Evolutionary conservation across 768 basidiomycete species (phyloP).

Genomic region (Boletellus emodensis): DNA sequence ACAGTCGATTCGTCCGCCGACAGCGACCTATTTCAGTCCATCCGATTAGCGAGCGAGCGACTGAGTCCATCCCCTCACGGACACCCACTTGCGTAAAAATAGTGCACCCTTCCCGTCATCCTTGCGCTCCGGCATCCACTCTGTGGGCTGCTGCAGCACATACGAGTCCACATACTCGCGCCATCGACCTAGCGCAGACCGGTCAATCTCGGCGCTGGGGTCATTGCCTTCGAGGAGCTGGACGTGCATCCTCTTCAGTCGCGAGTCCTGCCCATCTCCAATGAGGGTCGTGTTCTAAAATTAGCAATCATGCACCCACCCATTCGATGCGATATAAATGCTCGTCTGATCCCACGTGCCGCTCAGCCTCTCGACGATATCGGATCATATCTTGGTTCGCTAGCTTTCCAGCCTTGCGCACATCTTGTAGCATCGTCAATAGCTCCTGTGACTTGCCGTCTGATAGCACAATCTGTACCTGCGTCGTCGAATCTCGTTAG

Average conservation of each 20-base stretch:
- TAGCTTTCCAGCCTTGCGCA: constrained; percentile 49
- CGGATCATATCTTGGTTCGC: constrained; percentile 65
- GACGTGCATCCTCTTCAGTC: constrained; percentile 52
- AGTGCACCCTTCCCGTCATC: constrained; percentile 35
- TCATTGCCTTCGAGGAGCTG: constrained; percentile 60
- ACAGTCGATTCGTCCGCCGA: constrained; percentile 30
- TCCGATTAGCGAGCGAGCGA: constrained; percentile 19
- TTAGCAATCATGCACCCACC: constrained; percentile 43
- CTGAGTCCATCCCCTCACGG: constrained; percentile 5
- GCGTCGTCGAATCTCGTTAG: constrained; percentile 11
- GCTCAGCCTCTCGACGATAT: constrained; percentile 78
- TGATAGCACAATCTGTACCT: constrained; percentile 84
- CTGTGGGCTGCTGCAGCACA: constrained; percentile 65
- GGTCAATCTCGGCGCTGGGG: constrained; percentile 57
- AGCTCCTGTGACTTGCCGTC: constrained; percentile 88
- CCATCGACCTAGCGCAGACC: constrained; percentile 55
- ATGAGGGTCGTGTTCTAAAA: constrained; percentile 6
- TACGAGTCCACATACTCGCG: constrained; percentile 71
- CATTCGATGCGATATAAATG: constrained; percentile 77
- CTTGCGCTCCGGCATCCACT: constrained; percentile 53
- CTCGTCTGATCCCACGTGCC: constrained; percentile 68
- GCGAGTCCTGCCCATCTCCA: constrained; percentile 44
- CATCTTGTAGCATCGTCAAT: constrained; percentile 67
- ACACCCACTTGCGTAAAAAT: constrained; percentile 58
- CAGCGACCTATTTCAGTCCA: constrained; percentile 49